Conservation (phyloP, 2,329 filamentous ascomycete species). For the Ilyonectria destructans region DNA sequence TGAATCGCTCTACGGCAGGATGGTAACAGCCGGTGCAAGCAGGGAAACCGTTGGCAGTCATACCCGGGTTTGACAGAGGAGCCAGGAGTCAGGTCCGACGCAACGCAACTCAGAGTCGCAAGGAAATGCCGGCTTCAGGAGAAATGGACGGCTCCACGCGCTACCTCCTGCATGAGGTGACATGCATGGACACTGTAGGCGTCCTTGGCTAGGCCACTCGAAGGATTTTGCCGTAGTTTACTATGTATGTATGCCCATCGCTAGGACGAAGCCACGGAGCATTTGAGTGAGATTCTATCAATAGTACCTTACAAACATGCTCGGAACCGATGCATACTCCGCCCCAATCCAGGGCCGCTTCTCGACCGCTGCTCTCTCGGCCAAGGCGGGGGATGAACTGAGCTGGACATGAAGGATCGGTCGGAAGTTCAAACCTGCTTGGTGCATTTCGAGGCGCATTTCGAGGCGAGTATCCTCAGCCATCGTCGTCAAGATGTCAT, state of each 20-base stretch:
- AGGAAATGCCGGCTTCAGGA: slow-evolving; percentile 33
- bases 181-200: slow-evolving; percentile 40
- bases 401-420: not conserved
- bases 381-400: slow-evolving; percentile 11
- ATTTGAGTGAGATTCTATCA: slow-evolving; percentile 33
- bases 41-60: slow-evolving; percentile 33
- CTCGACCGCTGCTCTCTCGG: slow-evolving; percentile 13
- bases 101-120: slow-evolving; percentile 40
- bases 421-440: not conserved
- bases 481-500: slow-evolving; percentile 12
- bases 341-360: slow-evolving; percentile 27
- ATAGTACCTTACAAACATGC: slow-evolving; percentile 36
- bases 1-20: slow-evolving; percentile 26
- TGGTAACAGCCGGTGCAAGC: slow-evolving; percentile 10
- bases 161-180: slow-evolving; percentile 41
- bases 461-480: slow-evolving; percentile 11
- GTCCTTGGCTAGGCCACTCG: slow-evolving; percentile 8
- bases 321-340: slow-evolving; percentile 33
- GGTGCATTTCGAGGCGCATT: slow-evolving; percentile 1
- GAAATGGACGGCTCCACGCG: slow-evolving; percentile 25
- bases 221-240: slow-evolving; percentile 25
- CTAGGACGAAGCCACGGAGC: slow-evolving; percentile 33
- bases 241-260: slow-evolving; percentile 8
- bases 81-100: slow-evolving; percentile 25
- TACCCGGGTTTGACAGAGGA: slow-evolving; percentile 34